Evolutionary conservation across 441 rosid genomes (phyloP).

Genomic region (Populus trichocarpa): DNA sequence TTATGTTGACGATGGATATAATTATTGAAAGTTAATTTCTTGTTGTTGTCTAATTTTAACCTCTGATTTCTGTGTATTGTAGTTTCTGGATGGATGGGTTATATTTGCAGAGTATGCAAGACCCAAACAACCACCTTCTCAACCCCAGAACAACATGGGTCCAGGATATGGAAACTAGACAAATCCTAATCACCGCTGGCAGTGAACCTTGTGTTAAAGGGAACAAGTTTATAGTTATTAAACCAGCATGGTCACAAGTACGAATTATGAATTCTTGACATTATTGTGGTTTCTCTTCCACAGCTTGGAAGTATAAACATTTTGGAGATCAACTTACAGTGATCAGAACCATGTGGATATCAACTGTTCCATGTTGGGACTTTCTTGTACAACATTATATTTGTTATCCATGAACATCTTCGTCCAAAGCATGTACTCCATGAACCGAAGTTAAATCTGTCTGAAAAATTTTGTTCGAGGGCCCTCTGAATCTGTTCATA

Average conservation of each 20-base stretch:
- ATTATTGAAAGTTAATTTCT: background rate
- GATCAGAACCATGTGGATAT: background rate
- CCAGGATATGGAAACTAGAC: conserved; percentile 13
- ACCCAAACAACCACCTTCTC: conserved; percentile 41
- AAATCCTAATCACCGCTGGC: background rate
- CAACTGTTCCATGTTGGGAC: background rate
- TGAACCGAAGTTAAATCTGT: background rate
- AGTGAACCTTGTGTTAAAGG: background rate
- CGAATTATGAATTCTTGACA: background rate
- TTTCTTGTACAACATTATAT: background rate
- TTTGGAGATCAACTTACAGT: background rate
- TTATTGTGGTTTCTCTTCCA: background rate
- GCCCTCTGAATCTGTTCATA: background rate
- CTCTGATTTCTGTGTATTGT: conserved; percentile 20
- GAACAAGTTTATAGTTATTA: background rate
- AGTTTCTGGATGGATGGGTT: conserved; percentile 97
- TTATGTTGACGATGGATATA: background rate
- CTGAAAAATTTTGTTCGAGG: background rate
- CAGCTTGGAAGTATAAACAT: background rate
- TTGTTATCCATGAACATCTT: background rate
- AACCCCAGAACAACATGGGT: conserved; percentile 8
- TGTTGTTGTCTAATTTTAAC: too few relatives aligned
- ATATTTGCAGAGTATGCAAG: conserved; percentile 92
- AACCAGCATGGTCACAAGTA: background rate
- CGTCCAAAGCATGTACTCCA: background rate